A percentile compares a stretch with the other conserved stretches of the same genome.
phyloP scores from a whole-genome alignment of 2,329 filamentous ascomycete species.

The Venturia asperata region DNA sequence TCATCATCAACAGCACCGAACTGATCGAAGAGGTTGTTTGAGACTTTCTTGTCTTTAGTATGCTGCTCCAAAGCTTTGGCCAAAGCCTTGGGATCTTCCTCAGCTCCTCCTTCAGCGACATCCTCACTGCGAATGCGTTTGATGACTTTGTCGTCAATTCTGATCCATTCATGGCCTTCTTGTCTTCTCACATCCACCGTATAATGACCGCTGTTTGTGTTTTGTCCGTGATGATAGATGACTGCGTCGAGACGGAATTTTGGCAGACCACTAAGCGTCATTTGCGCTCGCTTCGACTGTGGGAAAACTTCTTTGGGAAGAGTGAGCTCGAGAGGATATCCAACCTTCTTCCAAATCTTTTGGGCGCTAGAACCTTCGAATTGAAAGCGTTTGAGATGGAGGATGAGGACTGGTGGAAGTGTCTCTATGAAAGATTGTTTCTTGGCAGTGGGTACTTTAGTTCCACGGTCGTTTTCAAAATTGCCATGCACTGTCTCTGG shows the following conservation, averaged over 20 bases:
- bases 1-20: conserved; percentile 53
- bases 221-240: conserved; percentile 96
- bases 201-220: conserved; percentile 92
- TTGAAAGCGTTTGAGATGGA: conserved; percentile 95
- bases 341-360: conserved; percentile 98
- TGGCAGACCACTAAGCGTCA: conserved; percentile 62
- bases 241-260: conserved; percentile 83
- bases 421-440: conserved; percentile 95
- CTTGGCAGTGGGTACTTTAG: conserved; percentile 64
- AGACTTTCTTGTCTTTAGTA: conserved; percentile 45
- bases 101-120: conserved; percentile 75
- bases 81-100: conserved; percentile 68
- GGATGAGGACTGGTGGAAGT: conserved; percentile 81
- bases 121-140: conserved; percentile 79
- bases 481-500: conserved; percentile 80
- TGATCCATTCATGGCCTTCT: conserved; percentile 92
- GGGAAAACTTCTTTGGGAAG: conserved; percentile 87
- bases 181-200: conserved; percentile 95
- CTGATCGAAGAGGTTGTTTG: conserved; percentile 68
- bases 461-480: conserved; percentile 71
- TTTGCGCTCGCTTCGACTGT: conserved; percentile 60
- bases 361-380: conserved; percentile 83
- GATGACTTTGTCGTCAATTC: conserved; percentile 88
- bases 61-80: conserved; percentile 60
- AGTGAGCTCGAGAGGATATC: conserved; percentile 89